Conservation (phyloP, 192 early-diverging fungal species). For the Linnemannia hyalina region DNA sequence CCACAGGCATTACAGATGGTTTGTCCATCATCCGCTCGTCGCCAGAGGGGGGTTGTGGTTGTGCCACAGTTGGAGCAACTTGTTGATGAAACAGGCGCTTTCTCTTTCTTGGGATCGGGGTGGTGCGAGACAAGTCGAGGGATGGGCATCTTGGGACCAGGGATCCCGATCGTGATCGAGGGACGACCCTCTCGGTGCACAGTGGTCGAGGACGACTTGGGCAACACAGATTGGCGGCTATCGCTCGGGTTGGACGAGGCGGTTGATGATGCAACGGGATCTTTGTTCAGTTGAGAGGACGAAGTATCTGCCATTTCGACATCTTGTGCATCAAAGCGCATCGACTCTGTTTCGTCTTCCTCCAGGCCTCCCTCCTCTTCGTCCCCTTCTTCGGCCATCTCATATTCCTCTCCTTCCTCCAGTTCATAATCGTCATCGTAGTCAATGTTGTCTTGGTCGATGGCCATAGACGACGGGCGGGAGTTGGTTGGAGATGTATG, state of each 20-base stretch:
- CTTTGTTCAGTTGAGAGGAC: constrained; percentile 22
- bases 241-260: not conserved
- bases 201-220: not conserved
- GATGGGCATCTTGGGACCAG: constrained; percentile 3
- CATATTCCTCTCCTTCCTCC: constrained; percentile 21
- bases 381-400: constrained; percentile 17
- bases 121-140: constrained; percentile 5
- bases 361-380: not conserved
- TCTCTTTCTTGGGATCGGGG: constrained; percentile 31
- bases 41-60: constrained; percentile 93
- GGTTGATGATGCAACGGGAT: not conserved
- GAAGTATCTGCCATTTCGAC: constrained; percentile 34
- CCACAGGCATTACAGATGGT: constrained; percentile 98
- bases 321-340: constrained; percentile 19
- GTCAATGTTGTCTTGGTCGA: constrained; percentile 16
- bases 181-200: not conserved
- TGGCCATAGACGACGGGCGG: not conserved
- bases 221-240: not conserved
- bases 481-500: not conserved
- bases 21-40: constrained; percentile 86
- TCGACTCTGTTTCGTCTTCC: constrained; percentile 1
- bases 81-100: constrained; percentile 61
- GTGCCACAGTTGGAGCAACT: constrained; percentile 91
- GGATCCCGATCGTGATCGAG: constrained; percentile 1
- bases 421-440: constrained; percentile 34